phyloP scores from a whole-genome alignment of 352 stramenopile genomes.

The Globisporangium splendens region DNA sequence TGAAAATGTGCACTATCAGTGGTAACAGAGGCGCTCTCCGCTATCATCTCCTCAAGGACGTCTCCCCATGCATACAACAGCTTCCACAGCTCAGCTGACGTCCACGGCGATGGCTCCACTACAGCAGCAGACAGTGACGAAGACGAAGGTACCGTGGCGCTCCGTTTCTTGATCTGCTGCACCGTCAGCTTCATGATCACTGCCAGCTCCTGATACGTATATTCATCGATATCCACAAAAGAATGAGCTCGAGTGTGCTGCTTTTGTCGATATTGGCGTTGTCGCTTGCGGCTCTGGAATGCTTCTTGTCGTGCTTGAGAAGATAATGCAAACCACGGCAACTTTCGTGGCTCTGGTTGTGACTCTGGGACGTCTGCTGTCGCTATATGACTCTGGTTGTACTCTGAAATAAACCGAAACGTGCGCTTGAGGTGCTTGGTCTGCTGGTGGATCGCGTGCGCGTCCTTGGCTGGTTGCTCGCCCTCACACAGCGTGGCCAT shows the following conservation, averaged over 20 bases:
- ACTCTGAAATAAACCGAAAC: conserved; percentile 7
- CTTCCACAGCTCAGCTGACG: neutral
- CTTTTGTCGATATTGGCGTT: no score
- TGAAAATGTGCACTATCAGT: neutral
- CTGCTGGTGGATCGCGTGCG: neutral
- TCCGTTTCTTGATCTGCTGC: conserved; percentile 2
- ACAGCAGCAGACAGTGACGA: neutral
- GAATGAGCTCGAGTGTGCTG: neutral
- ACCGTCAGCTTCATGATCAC: conserved; percentile 7
- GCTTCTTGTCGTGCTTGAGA: neutral
- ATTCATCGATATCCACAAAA: conserved; percentile 7
- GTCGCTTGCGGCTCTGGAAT: neutral
- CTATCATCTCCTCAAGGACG: neutral
- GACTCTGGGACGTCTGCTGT: neutral
- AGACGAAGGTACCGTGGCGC: no score
- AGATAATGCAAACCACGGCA: neutral
- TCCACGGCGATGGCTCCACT: neutral
- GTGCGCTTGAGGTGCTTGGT: conserved; percentile 6
- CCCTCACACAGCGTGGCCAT: neutral
- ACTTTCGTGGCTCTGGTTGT: no score
- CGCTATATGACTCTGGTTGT: neutral
- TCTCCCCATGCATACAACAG: neutral
- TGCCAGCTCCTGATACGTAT: conserved; percentile 6
- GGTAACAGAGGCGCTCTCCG: neutral
- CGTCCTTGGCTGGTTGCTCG: neutral